These are phyloP conservation scores for Mortierella sp. DNA, from an alignment of 371 early-diverging fungal species.

Conservation along the genomic window DNA sequence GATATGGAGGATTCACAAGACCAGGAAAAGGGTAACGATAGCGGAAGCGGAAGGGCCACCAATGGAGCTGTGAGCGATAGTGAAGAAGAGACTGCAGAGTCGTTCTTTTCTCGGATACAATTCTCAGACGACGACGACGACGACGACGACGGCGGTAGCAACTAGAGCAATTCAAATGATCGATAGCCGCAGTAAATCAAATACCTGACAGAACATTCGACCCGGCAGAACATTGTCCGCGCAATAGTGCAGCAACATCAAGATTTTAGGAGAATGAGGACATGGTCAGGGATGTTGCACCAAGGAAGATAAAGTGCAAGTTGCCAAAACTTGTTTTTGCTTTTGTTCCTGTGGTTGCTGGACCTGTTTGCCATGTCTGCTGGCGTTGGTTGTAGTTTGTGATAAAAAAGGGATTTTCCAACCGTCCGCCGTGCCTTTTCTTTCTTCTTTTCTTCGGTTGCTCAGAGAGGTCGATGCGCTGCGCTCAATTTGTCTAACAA, in stretches of 20 bases:
- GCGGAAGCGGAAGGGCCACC: background rate
- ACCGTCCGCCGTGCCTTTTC: background rate
- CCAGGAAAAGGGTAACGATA: background rate
- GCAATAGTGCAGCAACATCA: background rate
- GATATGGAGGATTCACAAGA: conserved; percentile 46
- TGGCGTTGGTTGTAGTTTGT: background rate
- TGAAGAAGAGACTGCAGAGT: conserved; percentile 41
- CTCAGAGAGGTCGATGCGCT: conserved; percentile 6
- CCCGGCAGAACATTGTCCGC: background rate
- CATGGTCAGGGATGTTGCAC: background rate
- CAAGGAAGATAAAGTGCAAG: background rate
- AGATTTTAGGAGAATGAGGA: background rate
- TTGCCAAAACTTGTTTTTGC: background rate
- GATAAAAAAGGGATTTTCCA: conserved; percentile 3
- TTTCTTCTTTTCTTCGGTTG: background rate
- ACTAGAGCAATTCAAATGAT: background rate
- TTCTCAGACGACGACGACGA: conserved; percentile 31
- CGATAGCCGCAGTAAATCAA: background rate
- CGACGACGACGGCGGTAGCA: background rate
- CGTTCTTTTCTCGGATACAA: conserved; percentile 33
- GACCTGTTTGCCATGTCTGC: no score
- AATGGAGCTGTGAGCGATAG: conserved; percentile 18
- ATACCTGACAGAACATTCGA: background rate
- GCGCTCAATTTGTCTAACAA: background rate
- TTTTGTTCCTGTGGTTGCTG: background rate